Base-by-base conservation (phyloP, 2,329 filamentous ascomycete genomes). In the Fusarium sp. region DNA sequence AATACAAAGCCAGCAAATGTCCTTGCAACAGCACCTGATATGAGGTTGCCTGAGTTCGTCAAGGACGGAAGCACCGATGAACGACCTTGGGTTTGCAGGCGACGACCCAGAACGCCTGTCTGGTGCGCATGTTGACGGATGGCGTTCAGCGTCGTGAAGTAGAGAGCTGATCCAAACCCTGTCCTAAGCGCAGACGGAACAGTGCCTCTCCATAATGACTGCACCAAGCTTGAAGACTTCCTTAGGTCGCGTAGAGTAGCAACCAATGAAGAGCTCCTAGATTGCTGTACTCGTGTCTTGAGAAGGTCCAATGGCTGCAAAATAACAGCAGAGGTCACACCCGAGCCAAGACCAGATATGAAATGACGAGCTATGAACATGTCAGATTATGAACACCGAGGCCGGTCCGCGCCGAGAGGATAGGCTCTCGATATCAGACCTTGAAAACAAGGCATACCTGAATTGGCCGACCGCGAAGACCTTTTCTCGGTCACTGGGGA, bases 201-300 rank as follows among this genome's bases (percentile, higher is more conserved):
- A 6, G 96, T 97, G 58, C 96, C 96, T 68, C 96, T 90, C 95
- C 96, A 99, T 77, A 99, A 88, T 44, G 89, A 88, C 31, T 89
- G 86, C 67, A 97, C 83, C 25, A 83, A 77, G 63, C 83, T 82
- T 6, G 91, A 90, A 12, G 89, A 83, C 3, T 88, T 88, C 23
- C 87, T 89, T 52, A 81, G 49, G 19, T 79, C 77, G 37, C 67
- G 72, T 48, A 79, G 64, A 26, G 69, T 75, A 19, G 70, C 67
- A 10, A 71, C 62, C 60, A 98, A 87, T 4, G 93, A 89, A 70
- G 88, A 87, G 44, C 88, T 86, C 50, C 89, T 89, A 34, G 93
- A 93, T 80, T 98, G 96, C 79, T 99, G 96, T 42, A 98, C 90
- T 48, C 96, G 91, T 30, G 96, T 99, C 81, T 99, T 99, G 78